phyloP scores from a whole-genome alignment of 2,329 filamentous ascomycete species.

The Hypoxylon sp. region DNA sequence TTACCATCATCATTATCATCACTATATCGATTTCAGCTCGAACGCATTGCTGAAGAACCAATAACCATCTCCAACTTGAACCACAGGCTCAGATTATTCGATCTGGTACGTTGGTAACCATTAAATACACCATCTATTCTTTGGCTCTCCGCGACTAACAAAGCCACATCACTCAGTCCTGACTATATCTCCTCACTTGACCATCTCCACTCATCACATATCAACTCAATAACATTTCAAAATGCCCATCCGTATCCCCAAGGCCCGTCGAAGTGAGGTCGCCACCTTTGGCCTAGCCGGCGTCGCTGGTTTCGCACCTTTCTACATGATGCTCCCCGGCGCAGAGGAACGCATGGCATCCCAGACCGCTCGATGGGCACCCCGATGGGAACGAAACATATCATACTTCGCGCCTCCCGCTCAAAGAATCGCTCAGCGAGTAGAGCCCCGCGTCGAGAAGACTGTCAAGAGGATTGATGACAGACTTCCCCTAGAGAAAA shows the following conservation, averaged over 20 bases:
- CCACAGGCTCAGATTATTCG: slow-evolving; percentile 5
- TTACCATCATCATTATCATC: slow-evolving; percentile 16
- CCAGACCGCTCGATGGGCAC: slow-evolving; percentile 71
- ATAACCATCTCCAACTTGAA: not conserved
- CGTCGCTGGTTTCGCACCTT: slow-evolving; percentile 67
- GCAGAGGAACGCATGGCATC: slow-evolving; percentile 68
- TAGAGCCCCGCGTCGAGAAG: slow-evolving; percentile 64
- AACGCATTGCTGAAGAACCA: slow-evolving; percentile 6
- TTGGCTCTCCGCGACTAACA: slow-evolving; percentile 18
- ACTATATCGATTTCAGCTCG: slow-evolving; percentile 6
- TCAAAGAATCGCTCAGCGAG: slow-evolving; percentile 63
- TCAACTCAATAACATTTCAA: slow-evolving; percentile 49
- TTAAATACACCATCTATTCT: slow-evolving; percentile 1
- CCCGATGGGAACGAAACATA: slow-evolving; percentile 72
- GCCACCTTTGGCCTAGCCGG: slow-evolving; percentile 69
- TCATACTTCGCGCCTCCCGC: slow-evolving; percentile 66
- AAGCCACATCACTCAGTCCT: slow-evolving; percentile 16
- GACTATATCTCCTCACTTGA: slow-evolving; percentile 3
- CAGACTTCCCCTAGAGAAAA: slow-evolving; percentile 65
- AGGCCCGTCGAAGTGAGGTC: slow-evolving; percentile 64
- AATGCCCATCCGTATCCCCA: slow-evolving; percentile 68
- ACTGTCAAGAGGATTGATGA: slow-evolving; percentile 63
- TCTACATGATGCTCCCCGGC: slow-evolving; percentile 71
- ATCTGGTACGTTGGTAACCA: slow-evolving; percentile 17
- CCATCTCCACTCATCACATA: slow-evolving; percentile 37